Percentiles rank a stretch among this genome's conserved stretches.
These are phyloP conservation scores for Phytophthora tentaculata DNA, from an alignment of 352 stramenopile species.

Conservation along the genomic window DNA sequence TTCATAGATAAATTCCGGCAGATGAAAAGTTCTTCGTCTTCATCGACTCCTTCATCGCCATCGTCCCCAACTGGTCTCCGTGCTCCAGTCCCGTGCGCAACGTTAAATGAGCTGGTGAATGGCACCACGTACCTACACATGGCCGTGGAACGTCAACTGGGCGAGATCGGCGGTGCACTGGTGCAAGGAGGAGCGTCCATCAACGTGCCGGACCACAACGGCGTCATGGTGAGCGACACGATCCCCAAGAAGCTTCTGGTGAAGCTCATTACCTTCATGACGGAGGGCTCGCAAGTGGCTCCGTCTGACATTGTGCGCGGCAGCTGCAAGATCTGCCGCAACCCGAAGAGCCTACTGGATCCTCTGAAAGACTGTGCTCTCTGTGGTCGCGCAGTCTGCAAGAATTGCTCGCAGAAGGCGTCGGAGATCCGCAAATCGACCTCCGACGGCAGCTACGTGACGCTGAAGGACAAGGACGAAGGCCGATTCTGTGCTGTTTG, in stretches of 20 bases:
- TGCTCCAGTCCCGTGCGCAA: conserved; percentile 18
- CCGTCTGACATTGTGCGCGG: conserved; percentile 60
- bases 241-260: conserved; percentile 80
- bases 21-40: conserved; percentile 15
- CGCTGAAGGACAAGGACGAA: conserved; percentile 67
- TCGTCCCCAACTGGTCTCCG: conserved; percentile 23
- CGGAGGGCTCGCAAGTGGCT: conserved; percentile 71
- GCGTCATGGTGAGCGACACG: conserved; percentile 80
- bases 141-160: conserved; percentile 69
- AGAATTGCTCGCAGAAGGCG: conserved; percentile 84
- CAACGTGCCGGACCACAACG: conserved; percentile 82
- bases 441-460: conserved; percentile 38
- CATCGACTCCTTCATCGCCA: conserved; percentile 26
- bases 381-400: conserved; percentile 79
- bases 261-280: conserved; percentile 81
- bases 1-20: conserved; percentile 61
- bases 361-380: conserved; percentile 77
- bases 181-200: conserved; percentile 81
- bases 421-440: conserved; percentile 67
- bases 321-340: conserved; percentile 86
- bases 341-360: conserved; percentile 77
- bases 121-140: conserved; percentile 88
- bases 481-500: conserved; percentile 78
- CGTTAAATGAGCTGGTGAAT: conserved; percentile 75
- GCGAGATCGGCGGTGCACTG: conserved; percentile 71